Evolutionary conservation across 192 early-diverging fungal genomes (phyloP), one percentile per base, ranked within the genome.

Genomic region (Haplosporangium gracile): DNA sequence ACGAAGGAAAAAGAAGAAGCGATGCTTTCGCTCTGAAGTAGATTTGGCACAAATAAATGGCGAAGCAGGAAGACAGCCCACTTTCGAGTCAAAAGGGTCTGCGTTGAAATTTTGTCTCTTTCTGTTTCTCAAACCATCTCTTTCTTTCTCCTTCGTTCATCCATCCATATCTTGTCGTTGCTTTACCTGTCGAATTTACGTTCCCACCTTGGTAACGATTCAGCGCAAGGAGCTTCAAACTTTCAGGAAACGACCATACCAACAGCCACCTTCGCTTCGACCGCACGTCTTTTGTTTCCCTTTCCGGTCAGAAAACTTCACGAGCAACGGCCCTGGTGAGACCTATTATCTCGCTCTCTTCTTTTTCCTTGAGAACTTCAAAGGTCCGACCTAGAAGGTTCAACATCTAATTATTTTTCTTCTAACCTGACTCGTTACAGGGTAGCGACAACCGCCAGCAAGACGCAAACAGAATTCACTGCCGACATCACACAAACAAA

Each of bases 321-420:
- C 69, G 38, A 70, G 39, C 69, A 70, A 70, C 69, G n/a, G 36
- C 69, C 69, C 69, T 70, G 69, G 69, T 42, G 69, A 70, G 38
- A 42, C 15, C 38, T 70, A 63, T 63, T 63, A 63, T 70, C 39
- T 42, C 69, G 36, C 39, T 42, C 34, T 36, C 34, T 42, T 70
- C 69, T 70, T 70, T 36, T 42, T 40, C 38, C 69, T 70, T 42
- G 69, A n/a, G 69, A 42, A 70, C 69, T 42, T 70, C 18, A 70
- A 70, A 70, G 24, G 39, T 18, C 16, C 69, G 20, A 70, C 40
- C 39, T 70, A 20, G 38, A 70, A 70, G 38, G 69, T 22, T 42
- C 69, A 42, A 42, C 18, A 42, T 70, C 69, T 70, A 40, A 70
- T 70, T 70, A 70, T 42, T 42, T 36, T 70, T 70, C 69, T 70